Evolutionary conservation across 140 eudicot species (phyloP).

Genomic region (Cichorium intybus): DNA sequence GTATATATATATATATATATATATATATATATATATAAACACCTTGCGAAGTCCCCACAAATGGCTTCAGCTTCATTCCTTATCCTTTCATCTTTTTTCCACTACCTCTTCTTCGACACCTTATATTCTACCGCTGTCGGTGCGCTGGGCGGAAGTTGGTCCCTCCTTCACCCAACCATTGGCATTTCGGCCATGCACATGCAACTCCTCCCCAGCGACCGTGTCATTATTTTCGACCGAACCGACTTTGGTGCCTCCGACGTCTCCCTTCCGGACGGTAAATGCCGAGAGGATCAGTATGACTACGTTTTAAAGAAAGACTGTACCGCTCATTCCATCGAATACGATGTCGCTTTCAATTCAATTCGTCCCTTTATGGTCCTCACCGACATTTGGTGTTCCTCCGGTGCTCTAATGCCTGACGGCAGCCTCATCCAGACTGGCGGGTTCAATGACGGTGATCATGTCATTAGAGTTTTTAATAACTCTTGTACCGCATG

Average conservation of each 20-base stretch:
- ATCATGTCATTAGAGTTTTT: slow-evolving; percentile 32
- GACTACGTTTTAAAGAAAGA: slow-evolving; percentile 17
- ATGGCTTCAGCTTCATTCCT: neutral
- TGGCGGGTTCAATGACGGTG: slow-evolving; percentile 56
- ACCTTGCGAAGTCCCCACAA: too few species aligned
- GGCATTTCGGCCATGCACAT: slow-evolving; percentile 77
- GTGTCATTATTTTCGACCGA: slow-evolving; percentile 54
- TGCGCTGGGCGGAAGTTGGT: slow-evolving; percentile 43
- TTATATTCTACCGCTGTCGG: slow-evolving; percentile 4
- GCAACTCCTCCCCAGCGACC: slow-evolving; percentile 59
- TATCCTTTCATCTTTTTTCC: neutral
- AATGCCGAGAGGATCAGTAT: slow-evolving; percentile 40
- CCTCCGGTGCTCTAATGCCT: slow-evolving; percentile 51
- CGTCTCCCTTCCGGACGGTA: slow-evolving; percentile 43
- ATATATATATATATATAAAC: too few species aligned
- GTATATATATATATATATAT: too few species aligned
- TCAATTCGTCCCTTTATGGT: slow-evolving; percentile 54
- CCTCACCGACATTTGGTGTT: slow-evolving; percentile 59
- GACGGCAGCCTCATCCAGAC: slow-evolving; percentile 56
- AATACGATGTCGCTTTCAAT: slow-evolving; percentile 44
- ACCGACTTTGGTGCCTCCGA: slow-evolving; percentile 55
- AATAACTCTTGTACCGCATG: slow-evolving; percentile 31
- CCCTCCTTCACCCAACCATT: slow-evolving; percentile 26
- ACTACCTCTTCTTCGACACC: neutral
- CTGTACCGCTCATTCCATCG: slow-evolving; percentile 61